Evolutionary conservation across 129 eudicot species (phyloP).

Genomic region (Ambrosia artemisiifolia): DNA sequence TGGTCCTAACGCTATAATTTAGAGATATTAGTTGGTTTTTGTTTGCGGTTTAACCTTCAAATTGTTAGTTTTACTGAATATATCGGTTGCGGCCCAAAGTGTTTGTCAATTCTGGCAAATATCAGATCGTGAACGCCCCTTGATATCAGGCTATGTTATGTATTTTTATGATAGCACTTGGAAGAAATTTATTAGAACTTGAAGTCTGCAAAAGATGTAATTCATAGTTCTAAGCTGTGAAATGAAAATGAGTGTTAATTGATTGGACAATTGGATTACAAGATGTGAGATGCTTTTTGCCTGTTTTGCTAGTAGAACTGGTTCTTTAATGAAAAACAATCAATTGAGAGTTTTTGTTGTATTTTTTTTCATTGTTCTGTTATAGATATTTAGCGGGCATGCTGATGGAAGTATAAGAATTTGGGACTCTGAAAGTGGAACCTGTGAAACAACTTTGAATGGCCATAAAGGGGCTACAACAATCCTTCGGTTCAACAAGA

Average conservation of each 20-base stretch:
- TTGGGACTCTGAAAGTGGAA: conserved; percentile 82
- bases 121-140: too few relatives aligned
- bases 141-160: neutral
- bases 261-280: neutral
- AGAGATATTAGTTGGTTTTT: neutral
- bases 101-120: too few relatives aligned
- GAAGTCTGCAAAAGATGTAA: neutral
- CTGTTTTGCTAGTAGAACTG: neutral
- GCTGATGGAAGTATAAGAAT: conserved; percentile 96
- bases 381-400: conserved; percentile 89
- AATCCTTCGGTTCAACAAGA: conserved; percentile 62
- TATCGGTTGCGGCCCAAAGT: too few relatives aligned
- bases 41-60: neutral
- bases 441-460: conserved; percentile 84
- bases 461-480: conserved; percentile 97
- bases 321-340: neutral
- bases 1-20: too few relatives aligned
- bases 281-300: neutral
- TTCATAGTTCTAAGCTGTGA: neutral
- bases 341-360: neutral
- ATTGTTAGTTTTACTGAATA: neutral
- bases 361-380: neutral
- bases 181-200: neutral
- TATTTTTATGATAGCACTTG: neutral
- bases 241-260: neutral